phyloP scores from a whole-genome alignment of 495 filamentous ascomycete species.

The Daldinia decipiens region DNA sequence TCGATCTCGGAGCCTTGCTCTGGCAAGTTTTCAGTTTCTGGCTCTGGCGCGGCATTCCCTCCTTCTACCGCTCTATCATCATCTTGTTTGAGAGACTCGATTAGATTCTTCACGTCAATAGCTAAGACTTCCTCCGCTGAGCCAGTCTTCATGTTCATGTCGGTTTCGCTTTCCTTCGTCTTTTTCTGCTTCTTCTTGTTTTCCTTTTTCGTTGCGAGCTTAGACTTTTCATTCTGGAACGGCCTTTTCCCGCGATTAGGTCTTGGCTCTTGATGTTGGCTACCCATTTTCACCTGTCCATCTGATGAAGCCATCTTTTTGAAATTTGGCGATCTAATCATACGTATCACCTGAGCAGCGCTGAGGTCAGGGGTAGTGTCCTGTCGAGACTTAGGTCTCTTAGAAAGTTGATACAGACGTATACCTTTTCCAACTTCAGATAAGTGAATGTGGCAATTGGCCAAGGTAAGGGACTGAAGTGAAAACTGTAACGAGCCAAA shows the following conservation, averaged over 20 bases:
- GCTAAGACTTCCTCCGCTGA: slow-evolving; percentile 79
- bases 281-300: slow-evolving; percentile 7
- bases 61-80: slow-evolving; percentile 19
- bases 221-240: slow-evolving; percentile 7
- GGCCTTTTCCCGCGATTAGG: slow-evolving; percentile 21
- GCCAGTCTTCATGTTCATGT: slow-evolving; percentile 62
- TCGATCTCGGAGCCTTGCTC: slow-evolving; percentile 79
- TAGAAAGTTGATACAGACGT: neutral
- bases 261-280: slow-evolving; percentile 12
- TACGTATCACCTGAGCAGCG: neutral
- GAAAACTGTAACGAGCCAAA: slow-evolving; percentile 4
- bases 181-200: slow-evolving; percentile 59
- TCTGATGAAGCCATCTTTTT: slow-evolving; percentile 1
- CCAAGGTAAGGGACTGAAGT: slow-evolving; percentile 3
- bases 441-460: neutral
- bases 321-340: neutral
- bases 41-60: slow-evolving; percentile 15
- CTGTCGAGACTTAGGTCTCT: neutral
- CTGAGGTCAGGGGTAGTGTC: neutral
- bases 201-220: slow-evolving; percentile 54
- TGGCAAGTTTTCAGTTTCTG: slow-evolving; percentile 58
- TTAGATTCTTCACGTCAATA: slow-evolving; percentile 71
- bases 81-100: slow-evolving; percentile 60
- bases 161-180: slow-evolving; percentile 57
- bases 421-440: slow-evolving; percentile 7